Evolutionary conservation across 768 basidiomycete species (phyloP).

Genomic region (Fomitopsis pulvina): DNA sequence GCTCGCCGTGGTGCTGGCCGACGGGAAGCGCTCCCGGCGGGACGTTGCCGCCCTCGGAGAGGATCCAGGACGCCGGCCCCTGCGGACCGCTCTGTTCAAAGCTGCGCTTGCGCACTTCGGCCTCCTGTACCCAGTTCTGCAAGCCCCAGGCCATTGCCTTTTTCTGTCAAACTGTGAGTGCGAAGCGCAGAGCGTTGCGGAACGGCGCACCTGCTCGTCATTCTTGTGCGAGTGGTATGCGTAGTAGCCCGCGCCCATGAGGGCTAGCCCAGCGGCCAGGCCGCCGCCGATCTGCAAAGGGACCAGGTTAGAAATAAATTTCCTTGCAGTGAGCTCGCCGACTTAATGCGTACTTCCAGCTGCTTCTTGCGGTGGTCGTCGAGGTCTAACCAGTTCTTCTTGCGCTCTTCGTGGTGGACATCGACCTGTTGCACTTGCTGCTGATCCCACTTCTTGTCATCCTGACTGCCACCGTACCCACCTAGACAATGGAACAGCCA

Average conservation of each 20-base stretch:
- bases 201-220: slow-evolving; percentile 33
- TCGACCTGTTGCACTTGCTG: slow-evolving; percentile 25
- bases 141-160: slow-evolving; percentile 43
- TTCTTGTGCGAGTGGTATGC: slow-evolving; percentile 54
- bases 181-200: background rate
- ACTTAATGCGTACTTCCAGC: slow-evolving; percentile 38
- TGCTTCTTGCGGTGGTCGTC: slow-evolving; percentile 51
- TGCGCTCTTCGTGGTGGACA: slow-evolving; percentile 37
- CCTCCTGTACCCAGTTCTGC: slow-evolving; percentile 50
- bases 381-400: slow-evolving; percentile 52
- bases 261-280: slow-evolving; percentile 45
- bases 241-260: slow-evolving; percentile 41
- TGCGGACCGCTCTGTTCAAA: slow-evolving; percentile 38
- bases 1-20: slow-evolving; percentile 45
- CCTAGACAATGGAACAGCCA: background rate
- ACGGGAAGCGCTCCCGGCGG: slow-evolving; percentile 52
- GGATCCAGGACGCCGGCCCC: slow-evolving; percentile 55
- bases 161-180: slow-evolving; percentile 29
- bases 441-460: slow-evolving; percentile 16
- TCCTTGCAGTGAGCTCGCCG: background rate
- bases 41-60: slow-evolving; percentile 51
- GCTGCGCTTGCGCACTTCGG: slow-evolving; percentile 43
- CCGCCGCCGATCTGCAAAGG: slow-evolving; percentile 55
- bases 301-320: background rate
- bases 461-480: background rate